These are phyloP conservation scores for Chlamydomonas sp. DNA, from an alignment of 139 green algal species.

Conservation along the genomic window DNA sequence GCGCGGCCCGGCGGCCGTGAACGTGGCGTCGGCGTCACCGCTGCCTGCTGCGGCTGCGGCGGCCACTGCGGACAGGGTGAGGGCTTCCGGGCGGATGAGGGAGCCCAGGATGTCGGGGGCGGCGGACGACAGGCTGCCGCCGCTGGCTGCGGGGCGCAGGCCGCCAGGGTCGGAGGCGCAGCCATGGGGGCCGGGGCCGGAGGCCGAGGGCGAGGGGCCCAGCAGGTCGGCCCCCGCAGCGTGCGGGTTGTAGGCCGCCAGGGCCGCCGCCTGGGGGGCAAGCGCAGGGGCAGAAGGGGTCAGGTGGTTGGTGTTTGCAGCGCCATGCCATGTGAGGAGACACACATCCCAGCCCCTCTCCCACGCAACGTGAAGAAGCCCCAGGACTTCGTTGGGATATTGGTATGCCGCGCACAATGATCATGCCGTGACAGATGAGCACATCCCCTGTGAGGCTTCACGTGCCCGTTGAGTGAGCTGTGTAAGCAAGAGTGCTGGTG, in stretches of 20 bases:
- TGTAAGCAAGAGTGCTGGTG: too few species aligned
- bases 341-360: too few species aligned
- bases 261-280: background rate
- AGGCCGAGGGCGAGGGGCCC: background rate
- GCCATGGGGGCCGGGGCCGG: background rate
- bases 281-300: too few species aligned
- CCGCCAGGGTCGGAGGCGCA: background rate
- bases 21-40: background rate
- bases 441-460: too few species aligned
- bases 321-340: too few species aligned
- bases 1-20: background rate
- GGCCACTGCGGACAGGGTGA: background rate
- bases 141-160: background rate
- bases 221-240: background rate
- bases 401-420: too few species aligned
- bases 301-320: too few species aligned
- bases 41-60: background rate
- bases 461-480: too few species aligned
- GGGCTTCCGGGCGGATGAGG: slow-evolving; percentile 18
- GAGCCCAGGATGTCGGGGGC: slow-evolving; percentile 13
- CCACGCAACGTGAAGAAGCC: too few species aligned
- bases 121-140: background rate
- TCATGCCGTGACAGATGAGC: too few species aligned
- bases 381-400: too few species aligned
- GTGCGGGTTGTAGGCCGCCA: slow-evolving; percentile 21